phyloP scores from a whole-genome alignment of 805 yeast species.

The Candida fluviatilis region DNA sequence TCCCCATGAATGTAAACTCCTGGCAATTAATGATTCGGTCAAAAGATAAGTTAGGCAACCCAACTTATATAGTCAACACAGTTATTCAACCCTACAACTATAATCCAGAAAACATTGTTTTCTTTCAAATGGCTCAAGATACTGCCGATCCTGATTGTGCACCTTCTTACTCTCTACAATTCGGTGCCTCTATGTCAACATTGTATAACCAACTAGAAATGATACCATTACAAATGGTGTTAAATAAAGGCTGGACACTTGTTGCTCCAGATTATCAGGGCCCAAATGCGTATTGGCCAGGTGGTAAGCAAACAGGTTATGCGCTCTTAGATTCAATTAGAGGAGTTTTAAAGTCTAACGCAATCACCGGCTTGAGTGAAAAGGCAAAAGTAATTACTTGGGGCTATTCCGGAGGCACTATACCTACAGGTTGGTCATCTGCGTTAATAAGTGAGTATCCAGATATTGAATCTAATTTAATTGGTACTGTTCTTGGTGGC shows the following conservation, averaged over 20 bases:
- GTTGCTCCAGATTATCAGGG: slow-evolving; percentile 20
- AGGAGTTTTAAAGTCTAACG: slow-evolving; percentile 11
- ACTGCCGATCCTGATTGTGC: slow-evolving; percentile 16
- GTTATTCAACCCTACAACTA: slow-evolving; percentile 19
- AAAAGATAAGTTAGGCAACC: slow-evolving; percentile 12
- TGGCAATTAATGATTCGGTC: slow-evolving; percentile 11
- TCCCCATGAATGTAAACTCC: slow-evolving; percentile 15
- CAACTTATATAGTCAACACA: slow-evolving; percentile 15
- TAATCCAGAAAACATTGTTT: slow-evolving; percentile 16
- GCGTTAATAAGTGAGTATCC: slow-evolving; percentile 23
- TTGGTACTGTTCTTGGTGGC: slow-evolving; percentile 27
- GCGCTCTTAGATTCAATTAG: slow-evolving; percentile 16
- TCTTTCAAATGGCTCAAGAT: slow-evolving; percentile 20
- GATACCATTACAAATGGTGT: slow-evolving; percentile 10
- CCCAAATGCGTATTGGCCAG: slow-evolving; percentile 15
- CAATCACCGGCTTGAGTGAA: slow-evolving; percentile 11
- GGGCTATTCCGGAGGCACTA: slow-evolving; percentile 30
- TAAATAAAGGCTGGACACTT: slow-evolving; percentile 18
- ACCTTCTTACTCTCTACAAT: slow-evolving; percentile 16
- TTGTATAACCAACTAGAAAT: slow-evolving; percentile 12
- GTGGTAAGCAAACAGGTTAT: slow-evolving; percentile 16
- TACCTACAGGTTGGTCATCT: slow-evolving; percentile 26
- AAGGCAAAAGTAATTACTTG: slow-evolving; percentile 15
- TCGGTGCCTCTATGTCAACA: slow-evolving; percentile 11
- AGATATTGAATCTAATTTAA: slow-evolving; percentile 16